These are phyloP conservation scores for Annulohypoxylon nitens DNA, from an alignment of 495 filamentous ascomycete genomes.

Conservation along the genomic window DNA sequence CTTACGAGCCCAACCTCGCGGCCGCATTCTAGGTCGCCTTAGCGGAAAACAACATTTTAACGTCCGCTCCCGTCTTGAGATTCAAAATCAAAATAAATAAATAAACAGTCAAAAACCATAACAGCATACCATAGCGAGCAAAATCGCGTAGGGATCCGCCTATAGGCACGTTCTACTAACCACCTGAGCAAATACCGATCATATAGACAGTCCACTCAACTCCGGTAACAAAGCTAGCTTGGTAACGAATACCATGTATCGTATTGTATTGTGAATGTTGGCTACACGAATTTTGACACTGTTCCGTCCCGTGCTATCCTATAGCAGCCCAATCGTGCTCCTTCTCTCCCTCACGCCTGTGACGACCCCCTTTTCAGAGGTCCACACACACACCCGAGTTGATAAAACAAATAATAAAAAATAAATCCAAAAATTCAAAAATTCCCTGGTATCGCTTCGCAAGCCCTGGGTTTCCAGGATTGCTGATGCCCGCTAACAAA, in stretches of 20 bases:
- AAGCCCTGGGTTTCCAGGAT: slow-evolving; percentile 35
- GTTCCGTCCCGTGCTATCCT: slow-evolving; percentile 37
- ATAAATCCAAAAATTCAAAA: slow-evolving; percentile 27
- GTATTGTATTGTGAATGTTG: slow-evolving; percentile 35
- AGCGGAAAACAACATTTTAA: slow-evolving; percentile 37
- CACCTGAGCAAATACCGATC: slow-evolving; percentile 15
- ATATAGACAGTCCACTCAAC: slow-evolving; percentile 20
- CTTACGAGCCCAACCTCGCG: slow-evolving; percentile 48
- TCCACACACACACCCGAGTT: slow-evolving; percentile 14
- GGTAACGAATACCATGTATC: slow-evolving; percentile 36
- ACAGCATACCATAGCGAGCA: background rate
- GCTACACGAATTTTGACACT: slow-evolving; percentile 44
- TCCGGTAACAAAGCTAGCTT: slow-evolving; percentile 17
- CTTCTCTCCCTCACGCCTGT: slow-evolving; percentile 21
- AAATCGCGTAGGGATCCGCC: slow-evolving; percentile 16
- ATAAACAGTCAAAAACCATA: slow-evolving; percentile 33
- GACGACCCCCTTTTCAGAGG: slow-evolving; percentile 31
- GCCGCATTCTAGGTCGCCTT: slow-evolving; percentile 48
- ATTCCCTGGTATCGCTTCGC: slow-evolving; percentile 46
- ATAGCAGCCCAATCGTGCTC: slow-evolving; percentile 22
- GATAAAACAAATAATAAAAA: slow-evolving; percentile 18
- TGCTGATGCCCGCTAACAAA: slow-evolving; percentile 53
- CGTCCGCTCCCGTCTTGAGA: slow-evolving; percentile 39
- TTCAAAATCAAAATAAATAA: slow-evolving; percentile 38
- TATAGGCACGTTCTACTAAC: slow-evolving; percentile 17